phyloP scores from a whole-genome alignment of 305 asterid genomes.

The Plantago rigida region DNA sequence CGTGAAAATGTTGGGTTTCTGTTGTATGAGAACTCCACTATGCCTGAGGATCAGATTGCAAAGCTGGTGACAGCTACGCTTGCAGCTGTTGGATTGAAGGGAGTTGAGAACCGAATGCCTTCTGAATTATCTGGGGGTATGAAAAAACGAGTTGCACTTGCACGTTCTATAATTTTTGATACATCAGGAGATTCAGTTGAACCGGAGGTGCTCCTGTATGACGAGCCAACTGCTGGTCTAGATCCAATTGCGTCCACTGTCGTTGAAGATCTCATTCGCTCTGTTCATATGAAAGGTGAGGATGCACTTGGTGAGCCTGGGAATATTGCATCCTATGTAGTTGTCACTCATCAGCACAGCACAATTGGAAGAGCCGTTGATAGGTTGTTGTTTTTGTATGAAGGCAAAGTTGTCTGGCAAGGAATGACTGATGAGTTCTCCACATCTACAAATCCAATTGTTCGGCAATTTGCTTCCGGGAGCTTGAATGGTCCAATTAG shows the following conservation, averaged over 20 bases:
- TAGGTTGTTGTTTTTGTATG: slow-evolving; percentile 84
- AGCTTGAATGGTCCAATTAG: slow-evolving; percentile 87
- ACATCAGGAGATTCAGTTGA: slow-evolving; percentile 66
- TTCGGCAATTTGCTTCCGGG: slow-evolving; percentile 88
- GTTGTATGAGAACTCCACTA: slow-evolving; percentile 86
- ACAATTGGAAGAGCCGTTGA: slow-evolving; percentile 92
- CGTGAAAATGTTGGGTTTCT: slow-evolving; percentile 95
- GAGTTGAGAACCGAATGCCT: slow-evolving; percentile 86
- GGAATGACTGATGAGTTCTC: slow-evolving; percentile 93
- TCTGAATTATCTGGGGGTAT: slow-evolving; percentile 98
- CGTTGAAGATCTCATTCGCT: slow-evolving; percentile 95
- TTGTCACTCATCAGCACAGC: slow-evolving; percentile 97
- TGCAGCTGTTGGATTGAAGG: slow-evolving; percentile 98
- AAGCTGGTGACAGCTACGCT: slow-evolving; percentile 83
- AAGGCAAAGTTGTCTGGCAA: slow-evolving; percentile 93
- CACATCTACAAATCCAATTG: slow-evolving; percentile 72
- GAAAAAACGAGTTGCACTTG: slow-evolving; percentile 98
- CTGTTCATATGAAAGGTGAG: slow-evolving; percentile 75
- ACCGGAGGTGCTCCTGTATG: slow-evolving; percentile 97
- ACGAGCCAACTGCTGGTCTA: slow-evolving; percentile 97
- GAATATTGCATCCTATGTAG: slow-evolving; percentile 78
- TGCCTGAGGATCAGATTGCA: slow-evolving; percentile 76
- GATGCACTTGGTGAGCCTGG: slow-evolving; percentile 86
- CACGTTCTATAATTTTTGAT: slow-evolving; percentile 90
- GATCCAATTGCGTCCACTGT: slow-evolving; percentile 99